Percentiles rank a stretch among this genome's conserved stretches.
Evolutionary conservation across 805 yeast species (phyloP).

Genomic region (Ogataea salicorniae): DNA sequence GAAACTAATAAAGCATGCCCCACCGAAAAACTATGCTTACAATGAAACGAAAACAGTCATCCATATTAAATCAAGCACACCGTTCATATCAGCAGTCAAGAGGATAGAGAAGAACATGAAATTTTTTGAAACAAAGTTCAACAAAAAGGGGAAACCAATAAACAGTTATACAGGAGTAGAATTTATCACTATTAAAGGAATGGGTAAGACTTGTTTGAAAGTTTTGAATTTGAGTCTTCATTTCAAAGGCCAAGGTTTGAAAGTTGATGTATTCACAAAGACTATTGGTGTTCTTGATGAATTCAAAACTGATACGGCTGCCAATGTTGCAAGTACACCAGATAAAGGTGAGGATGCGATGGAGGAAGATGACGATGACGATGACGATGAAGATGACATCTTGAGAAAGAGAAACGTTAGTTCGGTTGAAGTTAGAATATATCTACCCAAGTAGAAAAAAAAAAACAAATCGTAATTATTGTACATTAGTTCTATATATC

Average conservation of each 20-base stretch:
- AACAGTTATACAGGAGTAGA: constrained; percentile 22
- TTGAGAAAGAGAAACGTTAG: constrained; percentile 43
- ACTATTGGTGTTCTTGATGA: constrained; percentile 73
- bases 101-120: constrained; percentile 48
- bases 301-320: constrained; percentile 24
- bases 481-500: neutral
- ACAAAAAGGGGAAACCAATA: constrained; percentile 34
- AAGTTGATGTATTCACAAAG: constrained; percentile 58
- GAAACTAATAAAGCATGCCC: constrained; percentile 48
- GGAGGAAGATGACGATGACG: constrained; percentile 21
- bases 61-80: constrained; percentile 60
- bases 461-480: neutral
- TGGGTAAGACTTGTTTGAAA: constrained; percentile 69
- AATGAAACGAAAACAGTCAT: constrained; percentile 44
- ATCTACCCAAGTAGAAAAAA: constrained; percentile 8
- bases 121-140: constrained; percentile 33
- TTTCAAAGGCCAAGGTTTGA: constrained; percentile 47
- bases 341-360: constrained; percentile 1
- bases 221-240: constrained; percentile 58
- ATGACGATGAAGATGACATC: constrained; percentile 29
- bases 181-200: constrained; percentile 58
- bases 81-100: constrained; percentile 69
- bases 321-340: constrained; percentile 1
- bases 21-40: constrained; percentile 40
- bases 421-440: constrained; percentile 41